Base-by-base conservation (phyloP, 371 early-diverging fungal species). In the Dinochytrium kinnereticum region DNA sequence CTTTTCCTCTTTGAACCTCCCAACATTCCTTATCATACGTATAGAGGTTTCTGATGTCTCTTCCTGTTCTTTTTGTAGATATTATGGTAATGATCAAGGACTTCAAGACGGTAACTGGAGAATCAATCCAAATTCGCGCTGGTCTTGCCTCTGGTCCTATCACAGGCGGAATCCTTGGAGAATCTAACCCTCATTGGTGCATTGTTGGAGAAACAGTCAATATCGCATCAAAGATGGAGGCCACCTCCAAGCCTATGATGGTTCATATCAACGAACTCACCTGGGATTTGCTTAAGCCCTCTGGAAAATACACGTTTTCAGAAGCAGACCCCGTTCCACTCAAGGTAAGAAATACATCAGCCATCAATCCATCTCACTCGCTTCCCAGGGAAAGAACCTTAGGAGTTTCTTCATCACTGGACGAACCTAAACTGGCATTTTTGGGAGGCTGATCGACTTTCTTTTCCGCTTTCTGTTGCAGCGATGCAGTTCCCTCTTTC, bases 121-220 rank as follows among this genome's bases (percentile, higher is more conserved):
- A 78, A 49, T 38, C 49, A 5, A 77, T 83, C 69, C 72, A 73
- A 34, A 77, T 78, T 44, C 77, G 83, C 33, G 69, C 75, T 34
- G 83, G 83, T 0, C 50, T 83, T 24, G 67, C 78, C 67, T 77
- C 82, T 53, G 83, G 83, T 10, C 80, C 82, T 19, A 74, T 83
- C 19, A 78, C 78, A 10, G 83, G 80, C 1, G 83, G 82, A 33
- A 77, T 83, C 39, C 33, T 83, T 24, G 83, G 83, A 24, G 80
- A 77, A 28, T 44, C 71, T 7, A 83, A 80, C 66, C 83, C 83
- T 1, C 82, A 78, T 53, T 83, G 77, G 75, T 83, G 83, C 68
- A 49, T 83, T 34, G 77, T 83, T 33, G 83, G 83, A 39, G 83
- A 83, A 40, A 76, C 83, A 19, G 83, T 83, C 38, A 83, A 78